Evolutionary conservation across 2,329 filamentous ascomycete species (phyloP).

Genomic region (Zopfia rhizophila): DNA sequence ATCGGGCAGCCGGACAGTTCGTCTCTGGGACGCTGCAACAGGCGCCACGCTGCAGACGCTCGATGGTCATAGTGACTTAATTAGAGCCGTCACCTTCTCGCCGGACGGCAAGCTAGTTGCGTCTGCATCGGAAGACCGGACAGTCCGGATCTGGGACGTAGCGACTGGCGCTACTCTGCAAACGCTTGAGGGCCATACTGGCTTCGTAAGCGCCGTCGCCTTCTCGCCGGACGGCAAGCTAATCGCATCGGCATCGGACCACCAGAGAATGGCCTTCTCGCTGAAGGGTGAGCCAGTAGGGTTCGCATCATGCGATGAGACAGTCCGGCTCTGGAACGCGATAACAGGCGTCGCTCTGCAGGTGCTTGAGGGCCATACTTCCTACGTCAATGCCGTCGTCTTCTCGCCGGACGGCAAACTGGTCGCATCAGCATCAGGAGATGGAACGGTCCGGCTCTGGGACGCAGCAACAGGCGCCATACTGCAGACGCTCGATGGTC

Average conservation of each 20-base stretch:
- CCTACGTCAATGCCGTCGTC: conserved; percentile 20
- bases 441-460: conserved; percentile 23
- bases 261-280: conserved; percentile 19
- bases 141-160: conserved; percentile 82
- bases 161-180: conserved; percentile 7
- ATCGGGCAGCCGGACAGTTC: conserved; percentile 90
- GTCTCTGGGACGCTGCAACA: conserved; percentile 76
- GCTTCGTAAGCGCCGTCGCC: conserved; percentile 7
- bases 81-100: conserved; percentile 69
- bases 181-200: conserved; percentile 68
- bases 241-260: conserved; percentile 24
- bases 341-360: conserved; percentile 10
- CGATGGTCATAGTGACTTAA: conserved; percentile 50
- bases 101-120: conserved; percentile 66
- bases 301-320: conserved; percentile 83
- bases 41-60: conserved; percentile 75
- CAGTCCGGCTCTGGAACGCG: conserved; percentile 25
- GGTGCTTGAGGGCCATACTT: conserved; percentile 67
- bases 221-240: conserved; percentile 28
- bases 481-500: conserved; percentile 78
- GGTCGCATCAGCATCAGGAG: conserved; percentile 22
- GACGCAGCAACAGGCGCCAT: conserved; percentile 52
- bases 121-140: conserved; percentile 90
- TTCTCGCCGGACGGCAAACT: conserved; percentile 27
- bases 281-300: conserved; percentile 15